These are phyloP conservation scores for Potentilla sterilis DNA, from an alignment of 306 rosid genomes.

Conservation along the genomic window DNA sequence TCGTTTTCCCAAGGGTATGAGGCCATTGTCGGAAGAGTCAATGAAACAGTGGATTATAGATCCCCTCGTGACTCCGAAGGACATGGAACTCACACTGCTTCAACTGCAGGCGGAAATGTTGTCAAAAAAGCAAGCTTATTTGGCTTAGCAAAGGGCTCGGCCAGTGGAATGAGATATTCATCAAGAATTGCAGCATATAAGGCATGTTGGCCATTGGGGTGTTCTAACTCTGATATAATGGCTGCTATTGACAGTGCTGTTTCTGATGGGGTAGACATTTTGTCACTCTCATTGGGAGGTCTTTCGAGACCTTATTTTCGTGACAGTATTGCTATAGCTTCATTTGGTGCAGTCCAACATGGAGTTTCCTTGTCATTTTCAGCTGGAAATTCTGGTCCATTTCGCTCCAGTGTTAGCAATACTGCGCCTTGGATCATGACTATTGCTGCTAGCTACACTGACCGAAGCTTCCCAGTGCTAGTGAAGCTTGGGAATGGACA, in stretches of 20 bases:
- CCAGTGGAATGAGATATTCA: conserved; percentile 61
- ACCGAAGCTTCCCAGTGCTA: conserved; percentile 51
- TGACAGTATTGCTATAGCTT: conserved; percentile 59
- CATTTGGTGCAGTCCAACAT: conserved; percentile 53
- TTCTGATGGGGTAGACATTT: conserved; percentile 63
- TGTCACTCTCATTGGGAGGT: conserved; percentile 73
- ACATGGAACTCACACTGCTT: conserved; percentile 83
- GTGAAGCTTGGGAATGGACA: conserved; percentile 62
- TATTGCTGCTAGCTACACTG: conserved; percentile 75
- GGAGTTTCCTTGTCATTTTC: conserved; percentile 70
- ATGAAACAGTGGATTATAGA: conserved; percentile 39
- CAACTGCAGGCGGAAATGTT: conserved; percentile 57
- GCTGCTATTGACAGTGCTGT: conserved; percentile 70
- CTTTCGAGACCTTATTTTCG: conserved; percentile 36
- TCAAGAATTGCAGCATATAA: conserved; percentile 71
- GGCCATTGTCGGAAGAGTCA: conserved; percentile 42
- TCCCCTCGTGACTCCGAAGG: conserved; percentile 64
- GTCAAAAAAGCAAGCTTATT: conserved; percentile 43
- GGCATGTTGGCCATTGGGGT: conserved; percentile 70
- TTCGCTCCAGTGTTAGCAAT: conserved; percentile 44
- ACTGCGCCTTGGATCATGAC: conserved; percentile 80
- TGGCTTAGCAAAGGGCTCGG: conserved; percentile 51
- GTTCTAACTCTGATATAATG: conserved; percentile 56
- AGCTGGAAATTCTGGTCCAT: conserved; percentile 79
- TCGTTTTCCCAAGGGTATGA: conserved; percentile 60